Base-by-base conservation (phyloP, 75 land plant species). In the Picea sitchensis region DNA sequence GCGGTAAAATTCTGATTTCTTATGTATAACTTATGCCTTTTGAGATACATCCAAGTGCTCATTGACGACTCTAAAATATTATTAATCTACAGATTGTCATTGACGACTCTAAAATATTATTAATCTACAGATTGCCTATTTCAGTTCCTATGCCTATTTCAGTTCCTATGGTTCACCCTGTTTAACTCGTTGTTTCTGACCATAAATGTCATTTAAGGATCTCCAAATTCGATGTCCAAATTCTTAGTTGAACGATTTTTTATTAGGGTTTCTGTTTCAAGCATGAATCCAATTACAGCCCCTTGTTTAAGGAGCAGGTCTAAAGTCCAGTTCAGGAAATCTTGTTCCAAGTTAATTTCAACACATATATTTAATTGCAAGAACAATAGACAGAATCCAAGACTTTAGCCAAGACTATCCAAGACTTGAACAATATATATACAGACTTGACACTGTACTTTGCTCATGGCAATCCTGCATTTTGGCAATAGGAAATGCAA, bases 1-100 rank as follows among this genome's bases (percentile, higher is more conserved):
- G 3, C 60, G 83, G 83, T 81, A 80, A 47, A 4, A 54, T 21
- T 56, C 74, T 41, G 36, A 44, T 44, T 32, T 44, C 74, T 44
- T 47, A 71, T 76, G 2, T 76, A 41, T 7, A 15, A 69, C 51
- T 69, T 41, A 36, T 20, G n/a, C n/a, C 44, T 38, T 41, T 20
- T 0, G 44, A 12, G 56, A n/a, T n/a, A 44, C 7, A 44, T 18
- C 36, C 11, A 41, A 6, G 51, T n/a, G 6, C 9, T 5, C 30
- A 5, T 76, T 30, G 0, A 21, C 31, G 0, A 21, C 31, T 58
- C 32, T n/a, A 20, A 76, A 58, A 5, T 36, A 18, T 26, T 51
- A 12, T 41, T 54, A 31, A 17, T 51, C 23, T 41, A 73, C 2
- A 31, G 56, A n/a, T 15, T 26, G 5, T 3, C 23, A 4, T 75